Conservation (phyloP, 2,329 filamentous ascomycete genomes). For the Boeremia exigua region DNA sequence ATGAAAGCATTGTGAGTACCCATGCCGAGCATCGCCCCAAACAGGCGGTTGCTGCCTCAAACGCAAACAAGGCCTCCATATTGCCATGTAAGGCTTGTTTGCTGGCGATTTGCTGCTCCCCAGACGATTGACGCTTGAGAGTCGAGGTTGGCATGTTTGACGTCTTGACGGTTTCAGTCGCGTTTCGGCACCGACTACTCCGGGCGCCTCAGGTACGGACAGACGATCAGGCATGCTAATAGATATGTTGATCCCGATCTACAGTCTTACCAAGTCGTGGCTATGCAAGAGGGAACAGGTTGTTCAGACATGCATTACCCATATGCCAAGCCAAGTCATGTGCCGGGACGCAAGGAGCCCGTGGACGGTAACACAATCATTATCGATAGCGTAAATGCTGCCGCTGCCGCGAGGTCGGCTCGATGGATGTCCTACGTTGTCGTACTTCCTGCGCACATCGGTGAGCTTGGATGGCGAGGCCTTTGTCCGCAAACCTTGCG, state of each 20-base stretch:
- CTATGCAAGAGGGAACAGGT: not conserved
- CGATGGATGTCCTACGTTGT: too few species aligned
- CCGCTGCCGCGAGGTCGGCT: too few species aligned
- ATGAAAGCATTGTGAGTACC: not conserved
- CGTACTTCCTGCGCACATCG: too few species aligned
- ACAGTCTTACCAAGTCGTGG: not conserved
- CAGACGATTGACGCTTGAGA: conserved; percentile 27
- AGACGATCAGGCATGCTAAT: not conserved
- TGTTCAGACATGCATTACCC: too few species aligned
- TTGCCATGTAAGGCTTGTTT: conserved; percentile 16
- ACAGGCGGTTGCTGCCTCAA: conserved; percentile 14
- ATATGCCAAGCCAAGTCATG: too few species aligned
- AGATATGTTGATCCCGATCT: not conserved
- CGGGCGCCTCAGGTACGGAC: conserved; percentile 21
- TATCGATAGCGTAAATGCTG: too few species aligned
- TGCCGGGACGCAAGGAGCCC: too few species aligned
- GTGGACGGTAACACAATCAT: too few species aligned
- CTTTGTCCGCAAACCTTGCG: not conserved
- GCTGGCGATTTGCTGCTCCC: conserved; percentile 6
- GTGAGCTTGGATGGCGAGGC: too few species aligned
- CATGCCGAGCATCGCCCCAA: conserved; percentile 25
- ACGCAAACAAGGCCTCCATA: conserved; percentile 5
- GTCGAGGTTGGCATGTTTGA: conserved; percentile 14
- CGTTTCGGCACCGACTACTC: conserved; percentile 26
- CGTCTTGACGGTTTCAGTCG: conserved; percentile 33